Evolutionary conservation across 768 basidiomycete genomes (phyloP).

Genomic region (Lyophyllum atratum): DNA sequence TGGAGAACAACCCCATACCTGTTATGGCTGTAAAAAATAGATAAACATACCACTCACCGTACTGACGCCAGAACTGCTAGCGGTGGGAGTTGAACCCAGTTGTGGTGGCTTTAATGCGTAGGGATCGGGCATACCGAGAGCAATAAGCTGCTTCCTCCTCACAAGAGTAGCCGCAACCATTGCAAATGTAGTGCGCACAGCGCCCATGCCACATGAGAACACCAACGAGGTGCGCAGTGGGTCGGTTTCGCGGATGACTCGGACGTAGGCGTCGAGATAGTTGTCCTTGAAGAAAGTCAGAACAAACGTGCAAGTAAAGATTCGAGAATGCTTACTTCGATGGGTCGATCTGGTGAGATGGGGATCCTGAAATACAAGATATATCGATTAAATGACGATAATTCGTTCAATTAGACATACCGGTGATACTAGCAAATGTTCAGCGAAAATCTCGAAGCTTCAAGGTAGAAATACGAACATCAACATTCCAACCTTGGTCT

Average conservation of each 20-base stretch:
- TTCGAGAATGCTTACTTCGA: conserved; percentile 57
- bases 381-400: background rate
- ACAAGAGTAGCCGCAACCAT: conserved; percentile 94
- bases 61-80: conserved; percentile 40
- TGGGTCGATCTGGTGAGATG: conserved; percentile 90
- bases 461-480: conserved; percentile 48
- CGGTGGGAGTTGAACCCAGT: conserved; percentile 18
- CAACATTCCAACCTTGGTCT: conserved; percentile 87
- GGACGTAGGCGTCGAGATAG: conserved; percentile 92
- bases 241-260: conserved; percentile 76
- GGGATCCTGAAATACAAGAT: conserved; percentile 63
- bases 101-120: conserved; percentile 50
- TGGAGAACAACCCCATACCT: conserved; percentile 3
- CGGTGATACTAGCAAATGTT: conserved; percentile 65
- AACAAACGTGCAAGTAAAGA: background rate
- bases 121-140: conserved; percentile 74
- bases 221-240: conserved; percentile 82
- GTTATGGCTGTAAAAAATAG: background rate
- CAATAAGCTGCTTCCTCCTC: conserved; percentile 72
- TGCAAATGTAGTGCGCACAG: conserved; percentile 93
- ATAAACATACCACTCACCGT: conserved; percentile 40
- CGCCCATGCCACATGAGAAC: conserved; percentile 97
- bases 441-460: background rate
- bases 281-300: conserved; percentile 61
- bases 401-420: conserved; percentile 31